Conservation (phyloP, 441 rosid species). For the Gossypium aridum region DNA sequence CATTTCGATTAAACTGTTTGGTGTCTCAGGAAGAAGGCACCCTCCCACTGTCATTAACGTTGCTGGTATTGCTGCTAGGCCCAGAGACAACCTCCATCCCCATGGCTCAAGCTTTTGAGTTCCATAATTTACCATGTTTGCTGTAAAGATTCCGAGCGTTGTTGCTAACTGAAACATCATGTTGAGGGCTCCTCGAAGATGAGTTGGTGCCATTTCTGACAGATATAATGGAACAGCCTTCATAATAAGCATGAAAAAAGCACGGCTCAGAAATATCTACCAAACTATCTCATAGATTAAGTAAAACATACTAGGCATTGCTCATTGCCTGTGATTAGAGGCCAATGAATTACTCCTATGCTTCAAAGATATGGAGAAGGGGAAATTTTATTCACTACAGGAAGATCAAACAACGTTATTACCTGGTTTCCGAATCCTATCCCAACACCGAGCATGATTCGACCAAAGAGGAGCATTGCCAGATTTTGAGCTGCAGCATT, state of each 20-base stretch:
- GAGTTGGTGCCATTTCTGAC: conserved; percentile 89
- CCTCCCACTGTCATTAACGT: conserved; percentile 72
- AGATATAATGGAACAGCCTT: conserved; percentile 84
- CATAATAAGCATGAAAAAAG: conserved; percentile 9
- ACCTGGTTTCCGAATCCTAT: conserved; percentile 97
- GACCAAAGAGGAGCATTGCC: conserved; percentile 72
- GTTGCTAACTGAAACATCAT: conserved; percentile 91
- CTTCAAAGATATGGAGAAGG: background rate
- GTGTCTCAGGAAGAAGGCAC: conserved; percentile 67
- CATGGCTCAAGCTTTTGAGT: conserved; percentile 69
- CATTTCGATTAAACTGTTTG: conserved; percentile 73
- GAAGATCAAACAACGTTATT: background rate
- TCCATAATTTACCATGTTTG: conserved; percentile 83
- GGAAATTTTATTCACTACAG: background rate
- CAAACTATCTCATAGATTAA: background rate
- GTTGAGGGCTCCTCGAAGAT: conserved; percentile 81
- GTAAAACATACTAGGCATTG: background rate
- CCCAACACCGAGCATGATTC: conserved; percentile 87
- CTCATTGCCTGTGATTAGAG: background rate
- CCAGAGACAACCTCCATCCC: conserved; percentile 96
- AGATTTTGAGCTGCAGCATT: conserved; percentile 65
- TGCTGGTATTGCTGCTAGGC: conserved; percentile 80
- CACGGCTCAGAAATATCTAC: background rate
- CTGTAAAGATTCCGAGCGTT: conserved; percentile 74
- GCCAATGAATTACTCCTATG: background rate